phyloP scores from a whole-genome alignment of 495 filamentous ascomycete species.

The Talaromyces borbonicus region DNA sequence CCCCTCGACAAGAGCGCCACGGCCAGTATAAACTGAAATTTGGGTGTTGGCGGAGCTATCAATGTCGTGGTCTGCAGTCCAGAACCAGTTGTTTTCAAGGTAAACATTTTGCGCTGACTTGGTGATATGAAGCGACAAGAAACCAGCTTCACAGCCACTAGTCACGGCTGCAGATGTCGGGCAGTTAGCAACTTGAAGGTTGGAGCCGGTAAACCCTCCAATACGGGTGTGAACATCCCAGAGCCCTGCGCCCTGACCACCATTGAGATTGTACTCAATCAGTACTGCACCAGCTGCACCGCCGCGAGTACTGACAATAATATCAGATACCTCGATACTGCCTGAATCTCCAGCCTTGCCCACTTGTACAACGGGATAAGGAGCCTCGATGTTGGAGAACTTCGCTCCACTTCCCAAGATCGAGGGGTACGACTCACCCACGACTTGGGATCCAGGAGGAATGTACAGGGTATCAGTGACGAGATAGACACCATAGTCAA shows the following conservation, averaged over 20 bases:
- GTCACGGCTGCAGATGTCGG: slow-evolving; percentile 29
- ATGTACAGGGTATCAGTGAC: slow-evolving; percentile 38
- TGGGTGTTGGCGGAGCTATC: slow-evolving; percentile 46
- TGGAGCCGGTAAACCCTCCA: slow-evolving; percentile 45
- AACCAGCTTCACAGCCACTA: slow-evolving; percentile 50
- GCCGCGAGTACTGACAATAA: slow-evolving; percentile 53
- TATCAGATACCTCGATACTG: slow-evolving; percentile 47
- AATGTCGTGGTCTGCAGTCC: slow-evolving; percentile 68
- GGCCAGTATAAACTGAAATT: slow-evolving; percentile 60
- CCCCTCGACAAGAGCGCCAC: slow-evolving; percentile 55
- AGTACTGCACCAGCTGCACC: slow-evolving; percentile 54
- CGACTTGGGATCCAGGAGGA: slow-evolving; percentile 32
- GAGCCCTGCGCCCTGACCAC: slow-evolving; percentile 36
- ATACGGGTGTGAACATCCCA: slow-evolving; percentile 52
- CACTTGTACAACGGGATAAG: slow-evolving; percentile 55
- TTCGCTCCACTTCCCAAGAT: slow-evolving; percentile 52
- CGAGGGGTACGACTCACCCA: slow-evolving; percentile 51
- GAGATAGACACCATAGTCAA: slow-evolving; percentile 39
- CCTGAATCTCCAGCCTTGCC: slow-evolving; percentile 45
- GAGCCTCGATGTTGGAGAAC: slow-evolving; percentile 50
- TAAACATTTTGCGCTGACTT: slow-evolving; percentile 38
- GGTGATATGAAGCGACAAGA: slow-evolving; percentile 60
- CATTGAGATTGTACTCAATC: slow-evolving; percentile 63
- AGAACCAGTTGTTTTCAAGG: slow-evolving; percentile 60
- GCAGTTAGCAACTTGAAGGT: slow-evolving; percentile 40